Conservation (phyloP, 1,284 basidiomycete genomes). For the Cryptococcus sp. region DNA sequence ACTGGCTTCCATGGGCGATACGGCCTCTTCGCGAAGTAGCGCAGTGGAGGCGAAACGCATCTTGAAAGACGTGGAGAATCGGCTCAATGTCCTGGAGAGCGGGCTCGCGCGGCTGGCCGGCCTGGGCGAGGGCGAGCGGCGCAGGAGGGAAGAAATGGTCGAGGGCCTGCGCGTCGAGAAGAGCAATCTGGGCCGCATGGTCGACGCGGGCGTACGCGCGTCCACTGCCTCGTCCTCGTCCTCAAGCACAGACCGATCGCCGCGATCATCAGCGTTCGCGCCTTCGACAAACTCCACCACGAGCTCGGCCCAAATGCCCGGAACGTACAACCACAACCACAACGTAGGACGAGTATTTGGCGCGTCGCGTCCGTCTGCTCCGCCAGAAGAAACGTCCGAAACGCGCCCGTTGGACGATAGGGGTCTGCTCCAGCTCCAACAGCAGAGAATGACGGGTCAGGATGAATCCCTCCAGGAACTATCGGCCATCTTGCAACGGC, state of each 20-base stretch:
- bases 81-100: constrained; percentile 69
- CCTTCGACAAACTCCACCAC: constrained; percentile 3
- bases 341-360: constrained; percentile 70
- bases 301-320: constrained; percentile 2
- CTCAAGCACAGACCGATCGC: constrained; percentile 2
- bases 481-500: constrained; percentile 78
- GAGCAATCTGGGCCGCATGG: constrained; percentile 56
- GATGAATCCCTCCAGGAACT: constrained; percentile 78
- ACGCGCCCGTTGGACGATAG: constrained; percentile 84
- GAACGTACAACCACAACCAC: constrained; percentile 13
- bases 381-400: constrained; percentile 75
- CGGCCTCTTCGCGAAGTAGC: constrained; percentile 71
- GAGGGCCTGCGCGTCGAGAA: constrained; percentile 73
- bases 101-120: constrained; percentile 60
- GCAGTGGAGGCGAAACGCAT: constrained; percentile 82
- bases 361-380: constrained; percentile 45
- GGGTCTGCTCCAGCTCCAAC: constrained; percentile 77
- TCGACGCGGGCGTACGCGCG: constrained; percentile 48
- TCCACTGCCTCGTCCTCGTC: constrained; percentile 5
- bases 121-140: constrained; percentile 79
- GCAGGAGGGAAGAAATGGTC: constrained; percentile 78
- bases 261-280: neutral
- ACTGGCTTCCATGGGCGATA: constrained; percentile 71
- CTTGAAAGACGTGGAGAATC: constrained; percentile 70
- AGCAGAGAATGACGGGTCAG: constrained; percentile 77